Evolutionary conservation across 768 basidiomycete genomes (phyloP).

Genomic region (Suillus hirtellus): DNA sequence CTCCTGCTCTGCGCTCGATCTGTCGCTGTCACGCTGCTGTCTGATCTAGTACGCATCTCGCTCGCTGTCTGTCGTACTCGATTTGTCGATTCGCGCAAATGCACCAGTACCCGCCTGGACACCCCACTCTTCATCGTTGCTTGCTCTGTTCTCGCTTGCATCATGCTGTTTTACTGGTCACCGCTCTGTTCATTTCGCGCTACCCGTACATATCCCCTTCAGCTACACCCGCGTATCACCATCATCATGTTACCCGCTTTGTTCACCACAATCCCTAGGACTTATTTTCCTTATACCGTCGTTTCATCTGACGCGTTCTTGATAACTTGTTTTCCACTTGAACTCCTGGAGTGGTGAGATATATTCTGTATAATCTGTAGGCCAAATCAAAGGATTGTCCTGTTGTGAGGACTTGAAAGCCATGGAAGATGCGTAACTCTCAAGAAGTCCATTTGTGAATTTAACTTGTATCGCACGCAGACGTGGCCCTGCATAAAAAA

Average conservation of each 20-base stretch:
- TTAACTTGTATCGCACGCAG: no score
- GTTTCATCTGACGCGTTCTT: neutral
- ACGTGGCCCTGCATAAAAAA: no score
- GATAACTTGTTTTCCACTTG: constrained; percentile 3
- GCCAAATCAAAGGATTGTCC: neutral
- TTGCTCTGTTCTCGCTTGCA: constrained; percentile 10
- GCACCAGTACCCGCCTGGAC: constrained; percentile 1
- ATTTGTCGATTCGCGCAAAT: constrained; percentile 7
- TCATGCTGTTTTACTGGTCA: constrained; percentile 9
- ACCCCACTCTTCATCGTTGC: neutral
- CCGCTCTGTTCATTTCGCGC: constrained; percentile 3
- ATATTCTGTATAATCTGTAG: constrained; percentile 7
- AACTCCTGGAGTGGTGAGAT: neutral
- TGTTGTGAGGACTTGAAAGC: neutral
- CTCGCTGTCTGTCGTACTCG: constrained; percentile 3
- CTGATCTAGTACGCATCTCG: neutral
- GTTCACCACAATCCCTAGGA: neutral
- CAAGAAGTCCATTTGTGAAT: neutral
- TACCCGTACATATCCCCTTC: constrained; percentile 2
- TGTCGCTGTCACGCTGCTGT: constrained; percentile 8
- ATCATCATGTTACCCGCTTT: neutral
- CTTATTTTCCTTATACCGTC: neutral
- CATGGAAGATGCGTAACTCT: neutral
- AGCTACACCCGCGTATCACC: neutral
- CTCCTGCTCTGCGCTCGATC: constrained; percentile 5